Base-by-base conservation (phyloP, 495 filamentous ascomycete species). In the Penicillium cataractarum region DNA sequence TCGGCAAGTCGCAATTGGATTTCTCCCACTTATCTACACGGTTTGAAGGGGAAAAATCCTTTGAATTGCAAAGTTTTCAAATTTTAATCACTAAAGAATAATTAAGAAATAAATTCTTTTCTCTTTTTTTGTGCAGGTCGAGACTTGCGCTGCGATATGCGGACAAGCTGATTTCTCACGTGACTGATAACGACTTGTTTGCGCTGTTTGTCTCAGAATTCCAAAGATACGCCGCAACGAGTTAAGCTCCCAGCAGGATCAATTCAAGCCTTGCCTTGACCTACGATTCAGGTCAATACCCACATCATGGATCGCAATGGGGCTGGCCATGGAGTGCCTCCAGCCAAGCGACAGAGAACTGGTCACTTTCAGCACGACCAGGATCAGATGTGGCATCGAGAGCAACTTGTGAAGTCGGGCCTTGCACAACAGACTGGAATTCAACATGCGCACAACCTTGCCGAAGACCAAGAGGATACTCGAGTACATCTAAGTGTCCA, bases 401-500 rank as follows among this genome's bases (percentile, higher is more conserved):
- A 52, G 32, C 49, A 52, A 32, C 49, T 52, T n/a, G 49, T 52
- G 8, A 96, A 92, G 0, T 97, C 92, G 13, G 94, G 92, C 55
- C 94, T 98, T 51, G 96, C 96, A 17, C 96, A 98, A 74, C 91
- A 62, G 90, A 94, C 66, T 85, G 90, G 65, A 87, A 89, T 32
- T 82, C 84, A 24, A 92, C 93, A 65, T 94, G 96, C 61, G 86
- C 89, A 61, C 90, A 93, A 51, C n/a, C 51, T 54, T 13, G 51
- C 31, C 29, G 93, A 97, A 52, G 95, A 99, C 65, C 90, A 97
- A 50, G 95, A 98, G 68, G 90, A 84, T 24, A 97, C 90, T 10
- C 84, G 96, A 55, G 86, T 97, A 29, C 96, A 99, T 80, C 71
- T 99, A 40, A 82, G 98, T 19, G 90, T 97, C 6, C 96, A 98